phyloP scores from a whole-genome alignment of 2,329 filamentous ascomycete species.

The Stachybotrys elegans region DNA sequence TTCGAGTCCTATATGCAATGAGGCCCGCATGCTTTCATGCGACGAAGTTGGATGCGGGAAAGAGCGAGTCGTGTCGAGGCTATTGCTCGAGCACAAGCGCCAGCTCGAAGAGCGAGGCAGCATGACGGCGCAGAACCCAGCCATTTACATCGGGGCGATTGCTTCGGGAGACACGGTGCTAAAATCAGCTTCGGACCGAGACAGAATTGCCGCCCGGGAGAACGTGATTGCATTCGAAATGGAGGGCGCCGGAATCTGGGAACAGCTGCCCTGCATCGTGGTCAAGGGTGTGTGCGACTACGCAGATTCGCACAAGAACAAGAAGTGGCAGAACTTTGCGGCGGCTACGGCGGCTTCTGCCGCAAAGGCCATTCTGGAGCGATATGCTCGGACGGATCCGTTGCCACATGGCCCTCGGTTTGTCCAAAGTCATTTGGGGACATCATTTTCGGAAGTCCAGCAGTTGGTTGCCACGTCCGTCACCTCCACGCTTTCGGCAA shows the following conservation, averaged over 20 bases:
- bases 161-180: conserved; percentile 36
- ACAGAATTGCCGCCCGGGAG: conserved; percentile 18
- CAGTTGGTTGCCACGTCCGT: too few relatives aligned
- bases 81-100: conserved; percentile 14
- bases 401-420: too few relatives aligned
- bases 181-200: conserved; percentile 26
- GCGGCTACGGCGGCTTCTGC: conserved; percentile 23
- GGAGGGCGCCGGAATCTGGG: conserved; percentile 22
- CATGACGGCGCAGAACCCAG: conserved; percentile 3
- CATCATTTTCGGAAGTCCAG: too few relatives aligned
- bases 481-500: too few relatives aligned
- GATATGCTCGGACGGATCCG: background rate
- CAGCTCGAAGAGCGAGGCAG: conserved; percentile 14
- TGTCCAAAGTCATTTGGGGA: too few relatives aligned
- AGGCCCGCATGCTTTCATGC: conserved; percentile 7
- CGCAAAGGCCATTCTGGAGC: background rate
- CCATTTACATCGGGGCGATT: conserved; percentile 30
- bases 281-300: conserved; percentile 33
- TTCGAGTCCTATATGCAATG: conserved; percentile 6
- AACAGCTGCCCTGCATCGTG: conserved; percentile 22
- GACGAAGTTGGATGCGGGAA: conserved; percentile 9
- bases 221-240: conserved; percentile 23
- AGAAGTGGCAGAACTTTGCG: conserved; percentile 28
- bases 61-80: conserved; percentile 21
- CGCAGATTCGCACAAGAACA: conserved; percentile 31